Percentiles rank a stretch among this genome's conserved stretches.
phyloP scores from a whole-genome alignment of 176 grass and related monocot species.

The Musa itinerans region DNA sequence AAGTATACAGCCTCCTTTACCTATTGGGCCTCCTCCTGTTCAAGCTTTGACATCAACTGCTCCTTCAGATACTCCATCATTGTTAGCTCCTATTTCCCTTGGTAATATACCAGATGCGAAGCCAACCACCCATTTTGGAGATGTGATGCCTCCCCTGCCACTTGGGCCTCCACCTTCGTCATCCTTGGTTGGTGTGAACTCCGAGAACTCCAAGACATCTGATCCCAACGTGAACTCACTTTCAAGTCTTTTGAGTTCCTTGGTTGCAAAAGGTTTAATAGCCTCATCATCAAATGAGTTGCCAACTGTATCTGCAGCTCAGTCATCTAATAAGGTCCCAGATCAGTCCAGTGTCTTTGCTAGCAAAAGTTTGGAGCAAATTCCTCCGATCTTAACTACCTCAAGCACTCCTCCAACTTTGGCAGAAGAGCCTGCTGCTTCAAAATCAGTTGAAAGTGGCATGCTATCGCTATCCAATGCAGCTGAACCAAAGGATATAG shows the following conservation, averaged over 20 bases:
- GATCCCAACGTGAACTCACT: conserved; percentile 38
- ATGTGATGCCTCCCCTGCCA: conserved; percentile 52
- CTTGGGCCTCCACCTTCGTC: conserved; percentile 44
- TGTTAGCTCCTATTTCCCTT: background rate
- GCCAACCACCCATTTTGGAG: conserved; percentile 7
- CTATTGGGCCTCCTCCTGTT: conserved; percentile 29
- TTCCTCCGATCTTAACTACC: conserved; percentile 21
- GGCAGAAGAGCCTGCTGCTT: conserved; percentile 24
- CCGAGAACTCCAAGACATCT: conserved; percentile 19
- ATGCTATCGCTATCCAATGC: conserved; percentile 19
- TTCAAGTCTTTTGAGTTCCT: conserved; percentile 74
- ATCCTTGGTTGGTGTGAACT: conserved; percentile 21
- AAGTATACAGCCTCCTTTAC: conserved; percentile 35
- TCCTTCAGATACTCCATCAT: conserved; percentile 12
- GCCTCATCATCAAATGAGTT: conserved; percentile 49
- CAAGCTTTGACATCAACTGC: conserved; percentile 12
- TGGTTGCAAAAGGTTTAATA: conserved; percentile 90
- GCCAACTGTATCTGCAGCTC: conserved; percentile 18
- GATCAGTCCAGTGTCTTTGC: conserved; percentile 4
- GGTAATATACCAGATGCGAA: conserved; percentile 11
- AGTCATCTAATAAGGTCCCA: conserved; percentile 21
- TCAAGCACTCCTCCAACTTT: conserved; percentile 9
- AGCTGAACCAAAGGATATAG: conserved; percentile 37
- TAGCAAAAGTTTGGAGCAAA: conserved; percentile 5
- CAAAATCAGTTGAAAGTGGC: conserved; percentile 15